Conservation (phyloP, 208 protist species). For the Novymonas esmeraldas region DNA sequence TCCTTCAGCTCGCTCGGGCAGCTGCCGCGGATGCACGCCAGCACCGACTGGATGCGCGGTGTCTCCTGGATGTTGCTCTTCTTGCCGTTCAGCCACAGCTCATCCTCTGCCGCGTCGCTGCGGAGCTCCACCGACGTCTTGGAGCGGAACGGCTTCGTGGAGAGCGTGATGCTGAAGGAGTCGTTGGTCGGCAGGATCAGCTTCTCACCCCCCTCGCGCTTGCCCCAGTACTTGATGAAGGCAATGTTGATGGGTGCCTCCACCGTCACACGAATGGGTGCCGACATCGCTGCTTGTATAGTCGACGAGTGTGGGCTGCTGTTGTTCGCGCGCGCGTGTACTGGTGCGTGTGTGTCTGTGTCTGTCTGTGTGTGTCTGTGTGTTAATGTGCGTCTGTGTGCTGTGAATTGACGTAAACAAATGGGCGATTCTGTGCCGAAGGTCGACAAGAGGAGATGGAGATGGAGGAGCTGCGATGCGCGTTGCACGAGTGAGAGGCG, state of each 20-base stretch:
- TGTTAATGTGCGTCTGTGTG: background rate
- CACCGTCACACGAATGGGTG: conserved; percentile 76
- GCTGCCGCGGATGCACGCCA: conserved; percentile 54
- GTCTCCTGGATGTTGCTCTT: conserved; percentile 68
- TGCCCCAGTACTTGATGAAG: conserved; percentile 99
- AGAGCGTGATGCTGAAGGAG: conserved; percentile 97
- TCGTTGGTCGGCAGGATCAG: conserved; percentile 96
- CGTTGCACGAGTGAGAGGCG: too few relatives aligned
- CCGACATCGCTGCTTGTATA: conserved; percentile 16
- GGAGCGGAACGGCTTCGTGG: conserved; percentile 93
- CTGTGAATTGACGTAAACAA: background rate
- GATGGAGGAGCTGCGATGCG: too few relatives aligned
- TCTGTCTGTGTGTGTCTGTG: background rate
- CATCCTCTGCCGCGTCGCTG: conserved; percentile 72
- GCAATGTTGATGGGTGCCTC: conserved; percentile 99
- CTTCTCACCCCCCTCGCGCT: conserved; percentile 94
- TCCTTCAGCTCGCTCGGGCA: conserved; percentile 48
- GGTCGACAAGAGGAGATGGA: too few relatives aligned
- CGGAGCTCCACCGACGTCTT: conserved; percentile 94
- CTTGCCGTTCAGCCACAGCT: conserved; percentile 96
- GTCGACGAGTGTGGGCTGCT: background rate
- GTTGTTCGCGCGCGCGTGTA: too few relatives aligned
- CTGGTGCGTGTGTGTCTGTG: background rate
- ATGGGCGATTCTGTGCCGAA: too few relatives aligned
- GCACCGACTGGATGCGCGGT: conserved; percentile 80